Conservation (phyloP, 202 grass and related monocot genomes). For the Schoenoplectus tabernaemontani region DNA sequence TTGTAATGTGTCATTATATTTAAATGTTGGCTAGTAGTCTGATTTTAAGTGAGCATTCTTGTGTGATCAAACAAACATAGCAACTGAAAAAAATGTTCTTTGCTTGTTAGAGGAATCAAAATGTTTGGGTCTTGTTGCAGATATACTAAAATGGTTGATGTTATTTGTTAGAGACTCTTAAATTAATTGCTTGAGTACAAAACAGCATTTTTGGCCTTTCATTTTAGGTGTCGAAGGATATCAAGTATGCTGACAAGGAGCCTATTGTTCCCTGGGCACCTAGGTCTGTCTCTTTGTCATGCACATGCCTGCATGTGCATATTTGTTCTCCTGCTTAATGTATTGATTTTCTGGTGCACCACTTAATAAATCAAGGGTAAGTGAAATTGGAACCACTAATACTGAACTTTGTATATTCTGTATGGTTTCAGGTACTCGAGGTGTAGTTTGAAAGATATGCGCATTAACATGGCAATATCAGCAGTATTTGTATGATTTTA, state of each 20-base stretch:
- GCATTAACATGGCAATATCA: slow-evolving; percentile 86
- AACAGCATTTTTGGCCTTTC: neutral
- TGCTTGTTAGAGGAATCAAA: neutral
- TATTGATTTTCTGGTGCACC: neutral
- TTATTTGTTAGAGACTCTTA: neutral
- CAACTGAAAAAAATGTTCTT: neutral
- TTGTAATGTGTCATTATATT: neutral
- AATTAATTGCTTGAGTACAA: neutral
- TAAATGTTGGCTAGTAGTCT: neutral
- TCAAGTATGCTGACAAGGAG: slow-evolving; percentile 89
- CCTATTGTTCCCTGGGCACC: slow-evolving; percentile 86
- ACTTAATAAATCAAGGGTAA: neutral
- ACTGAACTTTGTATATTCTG: slow-evolving; percentile 14
- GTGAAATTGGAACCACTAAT: neutral
- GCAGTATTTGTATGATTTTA: slow-evolving; percentile 65
- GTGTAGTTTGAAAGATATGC: slow-evolving; percentile 65
- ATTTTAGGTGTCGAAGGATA: slow-evolving; percentile 81
- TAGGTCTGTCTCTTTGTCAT: slow-evolving; percentile 40
- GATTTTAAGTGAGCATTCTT: neutral
- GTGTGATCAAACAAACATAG: neutral
- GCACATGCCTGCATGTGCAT: neutral
- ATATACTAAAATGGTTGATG: neutral
- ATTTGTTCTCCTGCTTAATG: neutral
- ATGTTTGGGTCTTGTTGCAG: neutral
- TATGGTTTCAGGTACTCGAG: slow-evolving; percentile 61